Evolutionary conservation across 805 yeast genomes (phyloP), one percentile per base, ranked within the genome.

Genomic region (Zygosaccharomyces lentus): DNA sequence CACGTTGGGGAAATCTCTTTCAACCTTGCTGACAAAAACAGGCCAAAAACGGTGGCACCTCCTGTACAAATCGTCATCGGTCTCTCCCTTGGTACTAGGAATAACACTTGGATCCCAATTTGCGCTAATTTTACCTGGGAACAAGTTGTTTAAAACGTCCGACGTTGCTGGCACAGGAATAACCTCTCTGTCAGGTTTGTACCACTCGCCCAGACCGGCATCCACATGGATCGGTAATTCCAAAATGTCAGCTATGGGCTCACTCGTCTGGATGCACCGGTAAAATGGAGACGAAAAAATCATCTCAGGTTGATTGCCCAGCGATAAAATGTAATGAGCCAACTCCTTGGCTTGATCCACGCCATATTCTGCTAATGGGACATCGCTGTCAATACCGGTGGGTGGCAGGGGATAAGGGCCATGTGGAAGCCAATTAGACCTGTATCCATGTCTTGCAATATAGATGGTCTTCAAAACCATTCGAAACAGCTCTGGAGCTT

Each of bases 161-260:
- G 68, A 66, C 16, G 72, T 63, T 0, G 84, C 88, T 1, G 96
- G 90, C 21, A 65, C 68, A 2, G 97, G 95, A 49, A 85, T 78
- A 10, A 78, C 70, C 1, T 71, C 71, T 56, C 96, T 71, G 36
- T 77, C 78, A n/a, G 78, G 80, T 56, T 78, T 78, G 59, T 85
- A 91, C 95, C 96, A 89, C 67, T 93, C 97, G 17, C 96, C 95
- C 21, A 91, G 73, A 0, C 97, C 98, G 43, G 82, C 68, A 56
- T 93, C 99, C 4, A 86, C 65, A 40, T 68, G 73, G 9, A 90
- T 76, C 9, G 80, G 78, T 29, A 85, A 55, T 4, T 73, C 80
- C 12, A 88, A 65, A 23, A 62, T 61, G 35, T 78, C 70, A 1
- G 95, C 80, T 10, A 82, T 72, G 2, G 96, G 95, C 9, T 74